Percentiles rank a stretch among this genome's conserved stretches.
Conservation (phyloP, 768 basidiomycete genomes). For the Tylopilus felleus region DNA sequence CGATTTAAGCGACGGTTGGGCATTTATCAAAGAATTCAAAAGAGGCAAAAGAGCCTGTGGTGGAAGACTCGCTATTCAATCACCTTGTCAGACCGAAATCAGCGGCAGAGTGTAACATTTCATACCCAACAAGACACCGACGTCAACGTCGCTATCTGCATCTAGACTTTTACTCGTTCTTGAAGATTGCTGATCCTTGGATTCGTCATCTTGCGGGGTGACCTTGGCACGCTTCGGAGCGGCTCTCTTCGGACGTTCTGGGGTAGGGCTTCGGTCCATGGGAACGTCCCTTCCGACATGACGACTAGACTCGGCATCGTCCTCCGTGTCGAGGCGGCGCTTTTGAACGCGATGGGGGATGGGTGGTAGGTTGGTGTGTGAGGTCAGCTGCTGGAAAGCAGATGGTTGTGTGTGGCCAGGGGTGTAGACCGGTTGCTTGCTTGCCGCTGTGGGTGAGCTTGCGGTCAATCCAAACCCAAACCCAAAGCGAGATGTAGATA, state of each 20-base stretch:
- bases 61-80: slow-evolving; percentile 66
- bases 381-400: slow-evolving; percentile 54
- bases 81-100: slow-evolving; percentile 7
- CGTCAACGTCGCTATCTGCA: slow-evolving; percentile 52
- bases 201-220: slow-evolving; percentile 23
- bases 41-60: slow-evolving; percentile 73
- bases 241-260: slow-evolving; percentile 69
- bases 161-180: slow-evolving; percentile 49
- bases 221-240: slow-evolving; percentile 59
- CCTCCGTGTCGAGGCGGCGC: slow-evolving; percentile 65
- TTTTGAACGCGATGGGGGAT: slow-evolving; percentile 49
- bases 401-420: slow-evolving; percentile 42
- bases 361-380: slow-evolving; percentile 44
- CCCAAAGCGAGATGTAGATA: slow-evolving; percentile 63
- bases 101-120: slow-evolving; percentile 6
- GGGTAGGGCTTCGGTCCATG: slow-evolving; percentile 85
- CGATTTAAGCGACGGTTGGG: slow-evolving; percentile 69
- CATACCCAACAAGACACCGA: slow-evolving; percentile 78
- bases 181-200: slow-evolving; percentile 39
- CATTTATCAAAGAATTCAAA: slow-evolving; percentile 61
- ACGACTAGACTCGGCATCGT: slow-evolving; percentile 48
- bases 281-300: slow-evolving; percentile 50
- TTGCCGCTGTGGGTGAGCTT: slow-evolving; percentile 39
- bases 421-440: slow-evolving; percentile 44
- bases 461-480: slow-evolving; percentile 67